Evolutionary conservation across 176 grass and related monocot genomes (phyloP).

Genomic region (Carex littledalei): DNA sequence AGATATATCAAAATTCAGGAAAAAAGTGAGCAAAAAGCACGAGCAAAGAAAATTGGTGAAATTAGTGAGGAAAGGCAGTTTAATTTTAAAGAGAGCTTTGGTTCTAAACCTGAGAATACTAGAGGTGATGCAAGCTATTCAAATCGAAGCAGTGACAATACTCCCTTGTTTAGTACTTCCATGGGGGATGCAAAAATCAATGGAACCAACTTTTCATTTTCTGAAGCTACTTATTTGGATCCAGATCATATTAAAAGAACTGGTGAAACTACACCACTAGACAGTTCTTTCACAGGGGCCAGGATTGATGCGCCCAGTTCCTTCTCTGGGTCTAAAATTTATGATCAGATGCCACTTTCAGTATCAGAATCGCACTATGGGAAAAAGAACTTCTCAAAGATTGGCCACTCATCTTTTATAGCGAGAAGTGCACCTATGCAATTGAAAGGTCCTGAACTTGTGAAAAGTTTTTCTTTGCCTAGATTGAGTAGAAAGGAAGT

Average conservation of each 20-base stretch:
- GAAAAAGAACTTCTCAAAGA: constrained; percentile 2
- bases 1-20: constrained; percentile 11
- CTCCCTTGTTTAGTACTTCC: background rate
- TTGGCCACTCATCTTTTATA: background rate
- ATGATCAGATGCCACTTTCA: background rate
- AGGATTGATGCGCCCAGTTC: background rate
- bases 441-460: background rate
- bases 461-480: constrained; percentile 4
- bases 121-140: background rate
- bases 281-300: background rate
- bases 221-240: constrained; percentile 16
- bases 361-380: background rate
- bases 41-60: background rate
- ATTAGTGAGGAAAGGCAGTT: background rate
- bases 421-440: background rate
- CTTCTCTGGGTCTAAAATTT: background rate
- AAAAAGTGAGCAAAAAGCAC: too few species aligned
- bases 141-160: background rate
- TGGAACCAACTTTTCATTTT: background rate
- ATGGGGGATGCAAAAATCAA: background rate
- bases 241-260: background rate
- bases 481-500: background rate
- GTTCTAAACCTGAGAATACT: background rate
- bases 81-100: background rate
- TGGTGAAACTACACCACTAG: background rate